phyloP scores from a whole-genome alignment of 257 asterid genomes.

The Nicotiana undulata region DNA sequence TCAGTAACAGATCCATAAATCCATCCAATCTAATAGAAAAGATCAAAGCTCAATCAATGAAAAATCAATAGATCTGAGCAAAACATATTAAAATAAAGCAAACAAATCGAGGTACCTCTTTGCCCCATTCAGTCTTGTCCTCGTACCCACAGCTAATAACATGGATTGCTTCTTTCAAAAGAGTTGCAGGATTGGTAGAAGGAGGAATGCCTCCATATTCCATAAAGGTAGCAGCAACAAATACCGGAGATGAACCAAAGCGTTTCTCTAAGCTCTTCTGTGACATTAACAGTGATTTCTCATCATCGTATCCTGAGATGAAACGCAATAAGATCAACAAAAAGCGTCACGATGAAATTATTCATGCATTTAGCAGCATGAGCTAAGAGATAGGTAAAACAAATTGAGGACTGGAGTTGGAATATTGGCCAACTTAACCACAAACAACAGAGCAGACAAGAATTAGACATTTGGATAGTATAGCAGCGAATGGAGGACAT shows the following conservation, averaged over 20 bases:
- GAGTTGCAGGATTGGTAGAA: slow-evolving; percentile 16
- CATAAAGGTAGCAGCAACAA: slow-evolving; percentile 20
- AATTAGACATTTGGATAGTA: background rate
- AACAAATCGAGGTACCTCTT: slow-evolving; percentile 7
- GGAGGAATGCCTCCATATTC: slow-evolving; percentile 21
- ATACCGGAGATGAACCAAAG: slow-evolving; percentile 16
- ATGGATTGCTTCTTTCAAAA: slow-evolving; percentile 15
- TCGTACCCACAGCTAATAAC: background rate
- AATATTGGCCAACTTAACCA: background rate
- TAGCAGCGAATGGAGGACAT: background rate
- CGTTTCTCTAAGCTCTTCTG: slow-evolving; percentile 19
- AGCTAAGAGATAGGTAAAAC: background rate
- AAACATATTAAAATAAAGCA: background rate
- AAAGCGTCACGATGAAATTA: background rate
- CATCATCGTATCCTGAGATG: slow-evolving; percentile 15
- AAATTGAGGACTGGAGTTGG: background rate
- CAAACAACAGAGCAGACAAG: background rate
- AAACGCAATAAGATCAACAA: background rate
- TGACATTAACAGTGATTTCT: slow-evolving; percentile 15
- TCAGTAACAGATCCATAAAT: slow-evolving; percentile 24
- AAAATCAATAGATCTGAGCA: background rate
- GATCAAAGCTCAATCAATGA: background rate
- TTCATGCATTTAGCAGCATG: background rate
- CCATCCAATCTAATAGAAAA: slow-evolving; percentile 28
- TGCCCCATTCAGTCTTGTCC: slow-evolving; percentile 14